Evolutionary conservation across 345 rosid species (phyloP).

Genomic region (Moringa oleifera): DNA sequence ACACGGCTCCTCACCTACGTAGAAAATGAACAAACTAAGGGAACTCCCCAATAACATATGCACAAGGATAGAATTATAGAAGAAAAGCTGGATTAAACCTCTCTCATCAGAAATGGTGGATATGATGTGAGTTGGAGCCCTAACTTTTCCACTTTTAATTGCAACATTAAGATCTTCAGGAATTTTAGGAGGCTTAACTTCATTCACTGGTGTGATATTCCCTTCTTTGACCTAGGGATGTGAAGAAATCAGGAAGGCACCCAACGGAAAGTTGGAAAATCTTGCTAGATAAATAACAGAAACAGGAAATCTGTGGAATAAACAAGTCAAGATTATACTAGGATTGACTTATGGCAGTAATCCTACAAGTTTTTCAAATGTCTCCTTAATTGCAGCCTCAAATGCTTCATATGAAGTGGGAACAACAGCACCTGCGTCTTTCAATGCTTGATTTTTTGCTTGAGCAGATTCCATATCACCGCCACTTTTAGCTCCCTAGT

Average conservation of each 20-base stretch:
- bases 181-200: constrained; percentile 79
- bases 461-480: constrained; percentile 98
- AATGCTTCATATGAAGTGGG: constrained; percentile 89
- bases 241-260: neutral
- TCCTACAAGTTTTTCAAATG: constrained; percentile 83
- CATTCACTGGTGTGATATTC: constrained; percentile 69
- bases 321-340: neutral
- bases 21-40: constrained; percentile 3
- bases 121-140: constrained; percentile 95
- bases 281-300: too few relatives aligned
- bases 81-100: constrained; percentile 31
- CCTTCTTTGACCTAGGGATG: constrained; percentile 82
- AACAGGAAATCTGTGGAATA: constrained; percentile 4
- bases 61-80: too few relatives aligned
- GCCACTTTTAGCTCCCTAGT: constrained; percentile 97
- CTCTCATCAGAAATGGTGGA: constrained; percentile 97
- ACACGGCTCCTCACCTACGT: constrained; percentile 98
- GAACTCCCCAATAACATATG: too few relatives aligned
- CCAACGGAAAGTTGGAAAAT: neutral
- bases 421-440: constrained; percentile 88
- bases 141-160: constrained; percentile 92
- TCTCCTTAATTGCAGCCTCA: constrained; percentile 70
- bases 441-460: constrained; percentile 92
- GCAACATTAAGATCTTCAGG: constrained; percentile 94
- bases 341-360: neutral